Base-by-base conservation (phyloP, 257 asterid genomes). In the Capsicum chinense region DNA sequence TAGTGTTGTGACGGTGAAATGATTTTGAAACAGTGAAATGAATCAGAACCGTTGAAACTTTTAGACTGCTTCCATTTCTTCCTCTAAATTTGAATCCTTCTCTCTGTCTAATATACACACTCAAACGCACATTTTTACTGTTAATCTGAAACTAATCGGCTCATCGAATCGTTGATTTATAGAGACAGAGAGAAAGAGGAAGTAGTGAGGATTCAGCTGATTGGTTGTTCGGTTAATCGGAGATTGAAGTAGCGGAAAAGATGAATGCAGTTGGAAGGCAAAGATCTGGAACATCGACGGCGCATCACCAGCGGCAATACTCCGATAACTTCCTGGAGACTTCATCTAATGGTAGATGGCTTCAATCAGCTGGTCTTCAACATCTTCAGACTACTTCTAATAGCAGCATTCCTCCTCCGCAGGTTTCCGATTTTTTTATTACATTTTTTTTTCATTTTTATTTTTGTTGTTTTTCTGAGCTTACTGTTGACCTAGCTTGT, bases 281-380 rank as follows among this genome's bases (percentile, higher is more conserved):
- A 86, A 97, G 91, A 92, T 92, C 98, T 79, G 97, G 97, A 64
- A 90, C 93, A 10, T 86, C 98, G 86, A 87, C 93, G 87, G 93
- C 91, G 79, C 93, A 95, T 82, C 97, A 97, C 56, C 98, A 92
- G 89, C 92, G 98, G 33, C 99, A 95, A 86, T 87, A 89, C 89
- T 97, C 98, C 79, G 98, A 93, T 74, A 88, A 97, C 88, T 97
- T 89, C 79, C 84, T 90, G 5, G 97, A 95, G 11, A 80, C 92
- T 67, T 91, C 98, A 4, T 92, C 99, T 17, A 90, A 95, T 54
- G 95, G 94, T 39, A 88, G 97, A 81, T 95, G 99, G 98, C 92
- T 95, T 80, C 99, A 96, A 86, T 96, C 99, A 78, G 97, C 98
- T 84, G 98, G 99, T 57, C 87, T 94, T 83, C 98, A 97, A 84